phyloP scores from a whole-genome alignment of 1,284 basidiomycete genomes.

The Pyrrhoderma noxium region DNA sequence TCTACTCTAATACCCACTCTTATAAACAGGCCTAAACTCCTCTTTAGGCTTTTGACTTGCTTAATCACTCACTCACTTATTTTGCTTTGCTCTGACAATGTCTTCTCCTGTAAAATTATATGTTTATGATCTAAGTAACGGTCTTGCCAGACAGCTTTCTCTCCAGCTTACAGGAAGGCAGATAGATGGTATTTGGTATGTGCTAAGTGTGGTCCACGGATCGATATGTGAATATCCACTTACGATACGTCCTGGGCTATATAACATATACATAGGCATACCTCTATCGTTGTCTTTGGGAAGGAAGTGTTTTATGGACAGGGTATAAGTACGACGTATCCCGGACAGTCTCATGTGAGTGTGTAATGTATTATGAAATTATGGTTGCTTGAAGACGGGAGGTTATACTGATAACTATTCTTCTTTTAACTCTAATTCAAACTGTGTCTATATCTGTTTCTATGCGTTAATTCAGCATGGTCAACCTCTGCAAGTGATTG shows the following conservation, averaged over 20 bases:
- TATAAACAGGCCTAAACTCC: too few relatives aligned
- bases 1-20: too few relatives aligned
- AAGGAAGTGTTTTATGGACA: conserved; percentile 87
- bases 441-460: too few relatives aligned
- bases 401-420: too few relatives aligned
- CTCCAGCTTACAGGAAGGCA: conserved; percentile 75
- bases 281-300: conserved; percentile 79
- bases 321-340: conserved; percentile 61
- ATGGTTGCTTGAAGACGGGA: too few relatives aligned
- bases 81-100: conserved; percentile 7
- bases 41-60: not conserved
- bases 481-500: conserved; percentile 62
- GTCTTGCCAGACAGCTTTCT: conserved; percentile 72
- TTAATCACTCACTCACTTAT: not conserved
- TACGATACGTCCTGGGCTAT: too few relatives aligned
- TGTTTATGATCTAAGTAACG: conserved; percentile 86
- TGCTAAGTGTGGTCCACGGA: too few relatives aligned
- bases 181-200: conserved; percentile 84
- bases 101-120: conserved; percentile 61
- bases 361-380: too few relatives aligned
- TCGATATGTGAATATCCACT: not conserved
- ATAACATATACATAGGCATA: too few relatives aligned
- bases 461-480: conserved; percentile 54
- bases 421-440: too few relatives aligned
- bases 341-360: conserved; percentile 73